These are phyloP conservation scores for Paspalum notatum DNA, from an alignment of 176 grass and related monocot genomes.

Conservation along the genomic window DNA sequence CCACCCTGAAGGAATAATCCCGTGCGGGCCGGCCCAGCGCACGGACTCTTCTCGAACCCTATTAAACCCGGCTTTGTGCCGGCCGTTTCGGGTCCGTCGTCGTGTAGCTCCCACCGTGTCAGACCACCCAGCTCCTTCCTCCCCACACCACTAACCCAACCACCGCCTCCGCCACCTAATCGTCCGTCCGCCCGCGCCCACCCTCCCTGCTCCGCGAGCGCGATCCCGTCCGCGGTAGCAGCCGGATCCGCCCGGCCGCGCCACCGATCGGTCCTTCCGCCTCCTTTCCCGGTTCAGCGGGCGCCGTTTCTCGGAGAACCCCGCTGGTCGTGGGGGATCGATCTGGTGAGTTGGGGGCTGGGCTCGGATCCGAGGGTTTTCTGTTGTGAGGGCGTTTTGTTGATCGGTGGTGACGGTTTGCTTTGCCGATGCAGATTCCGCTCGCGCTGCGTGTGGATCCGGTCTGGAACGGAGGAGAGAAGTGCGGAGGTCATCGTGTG, in stretches of 20 bases:
- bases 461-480: neutral
- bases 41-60: slow-evolving; percentile 29
- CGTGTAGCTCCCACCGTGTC: slow-evolving; percentile 35
- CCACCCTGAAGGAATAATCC: neutral
- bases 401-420: neutral
- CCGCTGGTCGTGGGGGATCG: neutral
- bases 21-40: neutral
- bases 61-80: slow-evolving; percentile 40
- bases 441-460: slow-evolving; percentile 11
- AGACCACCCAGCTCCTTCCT: neutral
- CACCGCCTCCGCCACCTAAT: neutral
- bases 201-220: neutral
- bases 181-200: neutral
- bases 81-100: slow-evolving; percentile 45
- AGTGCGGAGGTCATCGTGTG: slow-evolving; percentile 14
- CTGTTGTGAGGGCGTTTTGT: neutral
- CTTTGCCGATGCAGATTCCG: slow-evolving; percentile 42
- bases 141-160: slow-evolving; percentile 18
- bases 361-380: neutral
- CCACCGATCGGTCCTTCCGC: neutral
- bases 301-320: neutral
- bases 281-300: neutral
- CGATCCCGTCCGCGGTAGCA: slow-evolving; percentile 4
- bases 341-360: slow-evolving; percentile 27
- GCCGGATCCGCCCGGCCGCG: neutral